A percentile compares a stretch with the other conserved stretches of the same genome.
Evolutionary conservation across 257 asterid genomes (phyloP).

Genomic region (Nicotiana noctiflora): DNA sequence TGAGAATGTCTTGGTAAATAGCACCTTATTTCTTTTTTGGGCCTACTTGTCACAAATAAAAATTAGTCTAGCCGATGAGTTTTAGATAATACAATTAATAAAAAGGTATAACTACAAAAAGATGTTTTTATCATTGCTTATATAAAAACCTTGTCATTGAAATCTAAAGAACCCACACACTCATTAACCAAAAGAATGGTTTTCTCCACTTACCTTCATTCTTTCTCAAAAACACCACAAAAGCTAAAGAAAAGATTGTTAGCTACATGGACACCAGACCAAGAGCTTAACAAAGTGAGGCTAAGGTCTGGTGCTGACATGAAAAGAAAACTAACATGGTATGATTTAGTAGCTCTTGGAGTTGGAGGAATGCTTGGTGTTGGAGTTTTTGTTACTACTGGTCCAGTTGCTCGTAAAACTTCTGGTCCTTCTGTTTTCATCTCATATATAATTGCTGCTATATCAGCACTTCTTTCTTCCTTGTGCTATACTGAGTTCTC

Average conservation of each 20-base stretch:
- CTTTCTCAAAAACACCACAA: conserved; percentile 30
- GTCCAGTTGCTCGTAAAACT: conserved; percentile 23
- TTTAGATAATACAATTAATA: too few species aligned
- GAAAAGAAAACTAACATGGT: conserved; percentile 35
- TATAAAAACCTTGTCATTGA: not conserved
- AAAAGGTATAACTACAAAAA: too few species aligned
- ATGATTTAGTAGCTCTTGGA: conserved; percentile 34
- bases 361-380: conserved; percentile 48
- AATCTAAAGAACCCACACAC: not conserved
- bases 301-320: conserved; percentile 42
- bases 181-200: not conserved
- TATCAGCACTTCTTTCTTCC: conserved; percentile 34
- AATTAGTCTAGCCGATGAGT: too few species aligned
- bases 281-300: conserved; percentile 33
- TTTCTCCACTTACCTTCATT: conserved; percentile 23
- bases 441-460: conserved; percentile 32
- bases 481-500: conserved; percentile 38
- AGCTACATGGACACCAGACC: conserved; percentile 37
- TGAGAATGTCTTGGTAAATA: too few species aligned
- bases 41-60: too few species aligned
- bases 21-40: too few species aligned
- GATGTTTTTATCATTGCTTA: not conserved
- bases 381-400: conserved; percentile 41
- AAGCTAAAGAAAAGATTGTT: conserved; percentile 19
- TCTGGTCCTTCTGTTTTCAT: conserved; percentile 35